phyloP scores from a whole-genome alignment of 352 stramenopile genomes.

The Globisporangium heterothallicum region DNA sequence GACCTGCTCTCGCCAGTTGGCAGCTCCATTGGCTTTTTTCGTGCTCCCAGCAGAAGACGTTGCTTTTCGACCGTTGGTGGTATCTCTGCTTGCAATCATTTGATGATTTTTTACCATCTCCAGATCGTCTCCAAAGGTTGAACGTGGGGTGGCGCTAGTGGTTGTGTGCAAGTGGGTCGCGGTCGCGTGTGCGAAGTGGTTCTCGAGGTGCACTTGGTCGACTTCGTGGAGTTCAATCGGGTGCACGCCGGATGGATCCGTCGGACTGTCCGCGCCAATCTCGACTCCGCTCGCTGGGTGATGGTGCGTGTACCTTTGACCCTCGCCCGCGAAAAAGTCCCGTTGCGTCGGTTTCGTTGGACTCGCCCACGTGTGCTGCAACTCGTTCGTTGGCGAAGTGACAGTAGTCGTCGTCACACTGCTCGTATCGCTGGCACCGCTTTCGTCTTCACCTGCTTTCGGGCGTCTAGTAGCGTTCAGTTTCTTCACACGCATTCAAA shows the following conservation, averaged over 20 bases:
- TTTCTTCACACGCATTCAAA: conserved; percentile 76
- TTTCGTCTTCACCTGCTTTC: conserved; percentile 57
- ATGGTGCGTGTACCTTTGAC: conserved; percentile 1
- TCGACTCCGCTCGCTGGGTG: conserved; percentile 10
- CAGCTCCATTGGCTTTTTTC: conserved; percentile 4
- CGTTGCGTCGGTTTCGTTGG: conserved; percentile 28
- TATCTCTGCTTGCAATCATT: neutral
- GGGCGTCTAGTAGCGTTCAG: conserved; percentile 55
- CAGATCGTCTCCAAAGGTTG: neutral
- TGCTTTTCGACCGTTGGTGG: neutral
- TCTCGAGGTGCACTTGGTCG: neutral
- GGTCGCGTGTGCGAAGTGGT: neutral
- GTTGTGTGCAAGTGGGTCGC: neutral
- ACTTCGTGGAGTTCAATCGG: conserved; percentile 13
- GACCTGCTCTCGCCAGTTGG: conserved; percentile 24
- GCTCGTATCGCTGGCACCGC: conserved; percentile 3
- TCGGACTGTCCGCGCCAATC: conserved; percentile 37
- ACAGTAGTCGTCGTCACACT: conserved; percentile 6
- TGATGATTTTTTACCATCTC: conserved; percentile 5
- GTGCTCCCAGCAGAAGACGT: neutral
- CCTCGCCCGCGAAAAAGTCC: neutral
- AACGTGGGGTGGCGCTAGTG: neutral
- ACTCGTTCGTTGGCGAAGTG: conserved; percentile 18
- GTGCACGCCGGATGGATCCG: conserved; percentile 31
- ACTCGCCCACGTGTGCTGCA: conserved; percentile 35